Conservation (phyloP, 2,329 filamentous ascomycete genomes). For the Claviceps quebecensis region DNA sequence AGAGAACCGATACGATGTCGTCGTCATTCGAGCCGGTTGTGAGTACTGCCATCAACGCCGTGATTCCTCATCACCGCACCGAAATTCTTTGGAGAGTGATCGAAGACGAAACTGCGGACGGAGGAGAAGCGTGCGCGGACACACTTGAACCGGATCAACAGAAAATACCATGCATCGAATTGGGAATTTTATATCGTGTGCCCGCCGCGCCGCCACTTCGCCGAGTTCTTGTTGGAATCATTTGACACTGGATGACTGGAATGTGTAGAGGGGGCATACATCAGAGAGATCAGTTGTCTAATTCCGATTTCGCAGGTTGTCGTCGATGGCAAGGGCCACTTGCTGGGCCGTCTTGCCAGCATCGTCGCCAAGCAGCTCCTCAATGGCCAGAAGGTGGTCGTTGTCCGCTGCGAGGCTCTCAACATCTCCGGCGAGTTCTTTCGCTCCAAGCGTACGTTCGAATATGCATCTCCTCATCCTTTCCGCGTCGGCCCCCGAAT, state of each 20-base stretch:
- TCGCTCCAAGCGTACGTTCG: conserved; percentile 94
- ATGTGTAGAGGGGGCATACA: neutral
- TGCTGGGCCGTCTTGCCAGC: conserved; percentile 95
- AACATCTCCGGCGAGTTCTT: conserved; percentile 99
- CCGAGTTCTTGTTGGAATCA: neutral
- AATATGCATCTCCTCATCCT: neutral
- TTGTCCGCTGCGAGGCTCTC: conserved; percentile 96
- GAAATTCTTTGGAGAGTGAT: conserved; percentile 3
- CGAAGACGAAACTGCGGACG: neutral
- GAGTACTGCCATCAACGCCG: conserved; percentile 28
- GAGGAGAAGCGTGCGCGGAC: conserved; percentile 5
- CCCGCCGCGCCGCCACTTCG: conserved; percentile 1
- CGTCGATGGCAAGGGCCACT: conserved; percentile 99
- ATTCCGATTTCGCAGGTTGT: conserved; percentile 51
- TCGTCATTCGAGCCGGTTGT: conserved; percentile 53
- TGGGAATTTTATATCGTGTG: conserved; percentile 2
- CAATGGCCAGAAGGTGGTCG: conserved; percentile 97
- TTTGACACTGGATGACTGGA: neutral
- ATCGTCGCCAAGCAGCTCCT: conserved; percentile 99
- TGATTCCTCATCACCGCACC: conserved; percentile 4
- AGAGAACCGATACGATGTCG: conserved; percentile 43
- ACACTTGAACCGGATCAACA: conserved; percentile 1
- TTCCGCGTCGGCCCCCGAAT: neutral
- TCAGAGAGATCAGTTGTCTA: conserved; percentile 12
- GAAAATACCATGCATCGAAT: neutral